Conservation (phyloP, 768 basidiomycete species). For the Mycena leptocephala region DNA sequence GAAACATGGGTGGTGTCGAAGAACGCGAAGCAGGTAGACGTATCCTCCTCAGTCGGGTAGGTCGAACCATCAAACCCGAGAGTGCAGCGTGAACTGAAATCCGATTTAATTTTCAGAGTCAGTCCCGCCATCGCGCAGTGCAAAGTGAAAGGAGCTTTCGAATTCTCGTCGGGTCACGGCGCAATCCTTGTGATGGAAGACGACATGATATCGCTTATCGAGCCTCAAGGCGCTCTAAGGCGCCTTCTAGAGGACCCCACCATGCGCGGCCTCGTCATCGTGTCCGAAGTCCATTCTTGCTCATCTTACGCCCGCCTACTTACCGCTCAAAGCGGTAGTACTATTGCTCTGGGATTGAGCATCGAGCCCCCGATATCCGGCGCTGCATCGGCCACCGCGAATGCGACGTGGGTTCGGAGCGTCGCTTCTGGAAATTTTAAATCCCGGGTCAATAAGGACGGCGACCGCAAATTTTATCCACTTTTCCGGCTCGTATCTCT, state of each 20-base stretch:
- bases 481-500: constrained; percentile 50
- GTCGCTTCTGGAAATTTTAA: constrained; percentile 46
- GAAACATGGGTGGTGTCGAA: constrained; percentile 48
- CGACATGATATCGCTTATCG: constrained; percentile 44
- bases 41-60: constrained; percentile 3
- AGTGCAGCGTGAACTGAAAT: background rate
- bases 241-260: constrained; percentile 43
- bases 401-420: constrained; percentile 44
- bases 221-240: constrained; percentile 46
- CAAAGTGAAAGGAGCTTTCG: constrained; percentile 46
- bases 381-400: constrained; percentile 34
- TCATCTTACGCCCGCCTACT: constrained; percentile 52
- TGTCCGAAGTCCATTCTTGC: constrained; percentile 52
- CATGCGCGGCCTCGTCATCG: constrained; percentile 46
- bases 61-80: background rate
- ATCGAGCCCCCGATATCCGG: constrained; percentile 38
- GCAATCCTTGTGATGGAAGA: constrained; percentile 52
- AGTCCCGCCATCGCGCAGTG: constrained; percentile 41
- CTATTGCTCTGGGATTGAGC: constrained; percentile 46
- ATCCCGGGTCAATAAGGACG: constrained; percentile 38
- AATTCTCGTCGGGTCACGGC: constrained; percentile 45
- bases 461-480: constrained; percentile 45
- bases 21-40: constrained; percentile 42
- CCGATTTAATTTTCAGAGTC: background rate
- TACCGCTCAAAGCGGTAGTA: constrained; percentile 31